A percentile compares a stretch with the other conserved stretches of the same genome.
These are phyloP conservation scores for Elsinoe australis DNA, from an alignment of 2,329 filamentous ascomycete species.

Conservation along the genomic window DNA sequence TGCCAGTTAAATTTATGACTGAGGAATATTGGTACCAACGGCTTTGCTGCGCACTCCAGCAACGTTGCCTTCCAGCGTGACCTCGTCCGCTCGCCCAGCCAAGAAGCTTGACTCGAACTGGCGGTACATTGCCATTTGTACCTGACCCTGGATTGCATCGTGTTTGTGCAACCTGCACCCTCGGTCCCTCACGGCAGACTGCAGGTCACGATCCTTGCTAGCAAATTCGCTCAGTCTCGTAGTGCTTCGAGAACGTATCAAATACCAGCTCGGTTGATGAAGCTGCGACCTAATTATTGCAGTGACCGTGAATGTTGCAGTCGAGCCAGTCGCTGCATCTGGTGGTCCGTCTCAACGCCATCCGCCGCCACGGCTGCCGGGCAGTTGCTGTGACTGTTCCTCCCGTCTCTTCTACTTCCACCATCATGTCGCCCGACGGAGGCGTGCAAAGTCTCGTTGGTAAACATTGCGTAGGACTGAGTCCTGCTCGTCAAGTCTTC, in stretches of 20 bases:
- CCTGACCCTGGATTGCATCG: constrained; percentile 8
- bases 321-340: constrained; percentile 1
- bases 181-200: background rate
- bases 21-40: no score
- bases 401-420: background rate
- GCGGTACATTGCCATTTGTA: constrained; percentile 8
- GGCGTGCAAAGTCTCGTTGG: constrained; percentile 1
- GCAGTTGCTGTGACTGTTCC: background rate
- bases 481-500: background rate
- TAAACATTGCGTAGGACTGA: constrained; percentile 7
- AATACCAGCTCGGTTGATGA: no score
- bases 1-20: no score
- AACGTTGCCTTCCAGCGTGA: constrained; percentile 11
- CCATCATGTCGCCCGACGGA: background rate
- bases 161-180: background rate
- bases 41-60: background rate
- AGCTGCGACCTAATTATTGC: no score
- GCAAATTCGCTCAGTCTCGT: constrained; percentile 7
- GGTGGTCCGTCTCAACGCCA: constrained; percentile 15
- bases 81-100: background rate
- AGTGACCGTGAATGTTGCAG: constrained; percentile 7
- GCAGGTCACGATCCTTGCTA: constrained; percentile 14
- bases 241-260: constrained; percentile 16
- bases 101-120: no score
- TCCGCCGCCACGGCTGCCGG: constrained; percentile 4